Conservation (phyloP, 352 stramenopile species). For the Globisporangium splendens region DNA sequence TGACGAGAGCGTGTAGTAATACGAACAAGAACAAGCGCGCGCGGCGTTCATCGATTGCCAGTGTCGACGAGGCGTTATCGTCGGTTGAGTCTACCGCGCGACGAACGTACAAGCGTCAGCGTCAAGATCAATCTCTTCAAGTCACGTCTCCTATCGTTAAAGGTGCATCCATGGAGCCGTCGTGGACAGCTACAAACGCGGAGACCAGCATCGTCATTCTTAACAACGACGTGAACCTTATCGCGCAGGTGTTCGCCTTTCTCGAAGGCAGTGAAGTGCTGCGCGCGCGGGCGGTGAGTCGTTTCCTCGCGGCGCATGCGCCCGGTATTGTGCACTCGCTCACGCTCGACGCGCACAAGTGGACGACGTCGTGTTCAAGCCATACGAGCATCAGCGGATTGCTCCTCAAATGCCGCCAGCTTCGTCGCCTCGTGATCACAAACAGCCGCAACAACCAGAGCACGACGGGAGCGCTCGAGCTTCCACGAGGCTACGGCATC, state of each 20-base stretch:
- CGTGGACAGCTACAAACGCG: no score
- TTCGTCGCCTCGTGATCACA: constrained; percentile 43
- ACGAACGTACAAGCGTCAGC: no score
- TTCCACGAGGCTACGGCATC: constrained; percentile 4
- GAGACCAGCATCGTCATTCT: constrained; percentile 23
- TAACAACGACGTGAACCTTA: constrained; percentile 50
- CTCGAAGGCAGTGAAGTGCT: constrained; percentile 48
- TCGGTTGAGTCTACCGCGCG: no score
- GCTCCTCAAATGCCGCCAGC: constrained; percentile 35
- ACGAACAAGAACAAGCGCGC: not conserved
- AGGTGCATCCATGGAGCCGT: not conserved
- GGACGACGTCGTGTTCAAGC: constrained; percentile 1
- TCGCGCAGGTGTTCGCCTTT: constrained; percentile 55
- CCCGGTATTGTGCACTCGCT: constrained; percentile 41
- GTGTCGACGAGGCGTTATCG: no score
- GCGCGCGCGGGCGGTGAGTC: constrained; percentile 39
- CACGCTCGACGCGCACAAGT: constrained; percentile 28
- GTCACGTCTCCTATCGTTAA: no score
- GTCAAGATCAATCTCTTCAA: no score
- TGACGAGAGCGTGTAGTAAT: not conserved
- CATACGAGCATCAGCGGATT: constrained; percentile 19
- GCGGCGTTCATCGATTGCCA: no score
- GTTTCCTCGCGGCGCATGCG: constrained; percentile 44
- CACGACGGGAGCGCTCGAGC: constrained; percentile 2
- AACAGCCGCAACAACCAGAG: constrained; percentile 30